phyloP scores from a whole-genome alignment of 352 stramenopile genomes.

The Globisporangium irregulare region DNA sequence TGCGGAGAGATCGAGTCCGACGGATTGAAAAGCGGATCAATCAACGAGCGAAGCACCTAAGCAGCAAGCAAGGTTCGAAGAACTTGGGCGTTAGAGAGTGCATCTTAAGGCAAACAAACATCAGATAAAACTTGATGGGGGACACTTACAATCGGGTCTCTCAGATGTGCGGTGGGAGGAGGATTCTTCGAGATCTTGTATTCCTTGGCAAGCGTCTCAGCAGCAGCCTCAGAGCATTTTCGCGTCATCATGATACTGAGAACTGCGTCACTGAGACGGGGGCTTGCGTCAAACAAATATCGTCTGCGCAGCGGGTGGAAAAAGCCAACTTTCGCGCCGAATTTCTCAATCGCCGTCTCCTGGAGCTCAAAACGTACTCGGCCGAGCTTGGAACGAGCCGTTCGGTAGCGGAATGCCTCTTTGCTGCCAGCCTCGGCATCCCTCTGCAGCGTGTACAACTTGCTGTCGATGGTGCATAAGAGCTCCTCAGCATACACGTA shows the following conservation, averaged over 20 bases:
- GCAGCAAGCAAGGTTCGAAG: background rate
- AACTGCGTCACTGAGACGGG: conserved; percentile 62
- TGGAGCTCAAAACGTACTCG: conserved; percentile 77
- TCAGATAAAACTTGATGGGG: background rate
- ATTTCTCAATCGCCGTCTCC: conserved; percentile 56
- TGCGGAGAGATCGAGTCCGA: conserved; percentile 49
- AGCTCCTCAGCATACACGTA: conserved; percentile 81
- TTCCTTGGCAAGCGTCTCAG: conserved; percentile 65
- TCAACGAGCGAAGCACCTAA: conserved; percentile 73
- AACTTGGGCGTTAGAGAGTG: background rate
- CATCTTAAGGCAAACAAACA: background rate
- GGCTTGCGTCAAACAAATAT: conserved; percentile 57
- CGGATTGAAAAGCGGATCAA: conserved; percentile 82
- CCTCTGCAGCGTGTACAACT: conserved; percentile 57
- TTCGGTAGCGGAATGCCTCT: conserved; percentile 41
- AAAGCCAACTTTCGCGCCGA: conserved; percentile 65
- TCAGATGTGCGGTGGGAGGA: conserved; percentile 65
- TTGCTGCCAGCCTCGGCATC: conserved; percentile 24
- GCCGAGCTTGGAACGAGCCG: conserved; percentile 67
- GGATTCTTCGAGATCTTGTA: conserved; percentile 43
- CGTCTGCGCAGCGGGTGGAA: conserved; percentile 72
- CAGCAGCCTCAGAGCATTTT: conserved; percentile 62
- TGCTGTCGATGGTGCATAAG: conserved; percentile 66
- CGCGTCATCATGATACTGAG: conserved; percentile 74
- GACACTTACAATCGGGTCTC: conserved; percentile 62